phyloP scores from a whole-genome alignment of 306 rosid species.

The Sicyos baderoa region DNA sequence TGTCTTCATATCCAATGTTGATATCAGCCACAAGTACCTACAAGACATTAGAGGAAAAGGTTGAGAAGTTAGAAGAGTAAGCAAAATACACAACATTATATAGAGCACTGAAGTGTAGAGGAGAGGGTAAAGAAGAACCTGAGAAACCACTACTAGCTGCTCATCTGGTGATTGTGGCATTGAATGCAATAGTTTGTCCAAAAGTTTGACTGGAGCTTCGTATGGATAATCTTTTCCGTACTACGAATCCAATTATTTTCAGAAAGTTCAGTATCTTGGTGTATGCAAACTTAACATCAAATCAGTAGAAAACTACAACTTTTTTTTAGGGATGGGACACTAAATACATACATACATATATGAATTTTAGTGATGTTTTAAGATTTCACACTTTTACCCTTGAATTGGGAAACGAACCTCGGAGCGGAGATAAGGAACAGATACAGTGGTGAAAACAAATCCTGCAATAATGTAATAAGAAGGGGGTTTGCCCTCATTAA shows the following conservation, averaged over 20 bases:
- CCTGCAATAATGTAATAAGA: slow-evolving; percentile 92
- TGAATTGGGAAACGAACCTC: slow-evolving; percentile 65
- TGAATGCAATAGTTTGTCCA: slow-evolving; percentile 82
- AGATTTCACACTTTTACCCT: too few relatives aligned
- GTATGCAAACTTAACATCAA: slow-evolving; percentile 9
- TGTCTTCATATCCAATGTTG: slow-evolving; percentile 90
- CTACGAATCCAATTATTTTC: slow-evolving; percentile 33
- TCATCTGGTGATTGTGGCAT: slow-evolving; percentile 79
- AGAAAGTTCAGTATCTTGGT: background rate
- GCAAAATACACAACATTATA: background rate
- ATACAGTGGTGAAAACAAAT: slow-evolving; percentile 73
- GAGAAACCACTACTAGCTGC: slow-evolving; percentile 87
- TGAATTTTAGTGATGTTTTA: too few relatives aligned
- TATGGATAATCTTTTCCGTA: slow-evolving; percentile 88
- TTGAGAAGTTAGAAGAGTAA: background rate
- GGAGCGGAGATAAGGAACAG: slow-evolving; percentile 95
- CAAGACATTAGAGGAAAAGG: slow-evolving; percentile 19
- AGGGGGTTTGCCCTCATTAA: slow-evolving; percentile 84
- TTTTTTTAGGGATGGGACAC: too few relatives aligned
- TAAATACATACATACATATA: too few relatives aligned
- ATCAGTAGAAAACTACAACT: too few relatives aligned
- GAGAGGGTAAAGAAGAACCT: slow-evolving; percentile 43
- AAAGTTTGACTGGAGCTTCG: slow-evolving; percentile 90
- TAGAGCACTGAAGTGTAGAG: background rate
- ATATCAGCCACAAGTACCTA: slow-evolving; percentile 95